These are phyloP conservation scores for Calcarisporium arbuscula DNA, from an alignment of 2,329 filamentous ascomycete species.

Conservation along the genomic window DNA sequence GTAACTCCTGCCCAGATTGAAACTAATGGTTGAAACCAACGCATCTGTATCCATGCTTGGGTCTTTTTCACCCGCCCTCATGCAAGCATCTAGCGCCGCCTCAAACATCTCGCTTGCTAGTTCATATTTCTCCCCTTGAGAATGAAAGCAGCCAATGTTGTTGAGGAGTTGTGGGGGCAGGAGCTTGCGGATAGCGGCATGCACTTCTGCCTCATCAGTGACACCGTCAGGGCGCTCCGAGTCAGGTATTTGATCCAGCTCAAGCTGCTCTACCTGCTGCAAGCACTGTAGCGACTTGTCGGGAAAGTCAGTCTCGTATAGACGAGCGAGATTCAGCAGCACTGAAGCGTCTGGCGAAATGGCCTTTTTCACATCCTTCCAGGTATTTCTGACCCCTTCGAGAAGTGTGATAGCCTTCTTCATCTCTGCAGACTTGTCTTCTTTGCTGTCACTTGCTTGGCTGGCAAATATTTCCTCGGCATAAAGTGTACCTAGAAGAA, in stretches of 20 bases:
- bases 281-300: constrained; percentile 91
- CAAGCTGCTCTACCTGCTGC: constrained; percentile 85
- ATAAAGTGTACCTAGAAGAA: constrained; percentile 81
- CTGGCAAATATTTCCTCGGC: constrained; percentile 88
- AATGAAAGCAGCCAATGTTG: constrained; percentile 96
- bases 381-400: constrained; percentile 76
- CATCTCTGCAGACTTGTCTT: constrained; percentile 78
- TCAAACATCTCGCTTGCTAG: constrained; percentile 84
- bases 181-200: constrained; percentile 62
- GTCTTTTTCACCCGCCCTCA: constrained; percentile 71
- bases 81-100: constrained; percentile 80
- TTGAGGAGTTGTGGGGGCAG: constrained; percentile 89
- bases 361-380: constrained; percentile 90
- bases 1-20: constrained; percentile 90
- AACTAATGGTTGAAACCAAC: constrained; percentile 91
- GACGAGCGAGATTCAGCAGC: constrained; percentile 79
- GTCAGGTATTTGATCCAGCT: constrained; percentile 69
- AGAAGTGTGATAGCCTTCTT: constrained; percentile 83
- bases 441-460: constrained; percentile 65
- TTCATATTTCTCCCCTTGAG: constrained; percentile 75
- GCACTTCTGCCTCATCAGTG: constrained; percentile 52
- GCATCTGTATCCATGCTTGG: constrained; percentile 79
- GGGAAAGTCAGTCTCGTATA: constrained; percentile 80
- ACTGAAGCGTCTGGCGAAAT: constrained; percentile 77
- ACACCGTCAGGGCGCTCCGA: constrained; percentile 56